Conservation (phyloP, 805 yeast genomes). For the Candida orba region DNA sequence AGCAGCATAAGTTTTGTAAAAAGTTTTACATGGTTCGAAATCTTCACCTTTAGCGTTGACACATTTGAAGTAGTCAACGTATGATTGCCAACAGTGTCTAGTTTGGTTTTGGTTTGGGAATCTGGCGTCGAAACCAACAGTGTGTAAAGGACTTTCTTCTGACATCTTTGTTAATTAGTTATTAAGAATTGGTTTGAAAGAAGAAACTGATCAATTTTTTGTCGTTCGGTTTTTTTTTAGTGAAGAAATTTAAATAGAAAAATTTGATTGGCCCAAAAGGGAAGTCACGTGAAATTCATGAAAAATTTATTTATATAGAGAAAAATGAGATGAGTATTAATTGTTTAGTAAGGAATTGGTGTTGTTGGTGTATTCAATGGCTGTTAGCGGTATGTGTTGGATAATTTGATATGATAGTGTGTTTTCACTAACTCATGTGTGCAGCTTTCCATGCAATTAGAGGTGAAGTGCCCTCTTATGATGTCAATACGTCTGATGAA, state of each 20-base stretch:
- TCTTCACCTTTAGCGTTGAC: constrained; percentile 96
- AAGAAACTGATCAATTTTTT: constrained; percentile 2
- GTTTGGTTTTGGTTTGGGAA: constrained; percentile 98
- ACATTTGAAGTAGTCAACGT: constrained; percentile 97
- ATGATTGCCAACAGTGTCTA: constrained; percentile 96
- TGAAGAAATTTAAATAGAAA: neutral
- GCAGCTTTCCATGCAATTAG: constrained; percentile 20
- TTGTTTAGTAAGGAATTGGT: too few relatives aligned
- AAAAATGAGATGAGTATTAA: too few relatives aligned
- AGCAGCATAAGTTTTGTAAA: constrained; percentile 84
- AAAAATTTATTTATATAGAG: too few relatives aligned
- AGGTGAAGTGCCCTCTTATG: constrained; percentile 14
- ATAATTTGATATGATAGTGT: neutral
- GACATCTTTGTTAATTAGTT: constrained; percentile 15
- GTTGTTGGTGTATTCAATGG: too few relatives aligned
- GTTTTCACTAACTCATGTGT: neutral
- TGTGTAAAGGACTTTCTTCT: constrained; percentile 40
- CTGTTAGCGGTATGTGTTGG: too few relatives aligned
- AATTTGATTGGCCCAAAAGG: constrained; percentile 7
- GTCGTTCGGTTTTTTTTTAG: neutral
- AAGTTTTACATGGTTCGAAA: constrained; percentile 94
- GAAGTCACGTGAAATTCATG: constrained; percentile 5
- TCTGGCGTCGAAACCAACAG: constrained; percentile 82
- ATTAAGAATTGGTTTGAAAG: neutral
- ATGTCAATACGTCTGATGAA: constrained; percentile 18